phyloP scores from a whole-genome alignment of 2,329 filamentous ascomycete species.

The Nannizziopsis barbatae region DNA sequence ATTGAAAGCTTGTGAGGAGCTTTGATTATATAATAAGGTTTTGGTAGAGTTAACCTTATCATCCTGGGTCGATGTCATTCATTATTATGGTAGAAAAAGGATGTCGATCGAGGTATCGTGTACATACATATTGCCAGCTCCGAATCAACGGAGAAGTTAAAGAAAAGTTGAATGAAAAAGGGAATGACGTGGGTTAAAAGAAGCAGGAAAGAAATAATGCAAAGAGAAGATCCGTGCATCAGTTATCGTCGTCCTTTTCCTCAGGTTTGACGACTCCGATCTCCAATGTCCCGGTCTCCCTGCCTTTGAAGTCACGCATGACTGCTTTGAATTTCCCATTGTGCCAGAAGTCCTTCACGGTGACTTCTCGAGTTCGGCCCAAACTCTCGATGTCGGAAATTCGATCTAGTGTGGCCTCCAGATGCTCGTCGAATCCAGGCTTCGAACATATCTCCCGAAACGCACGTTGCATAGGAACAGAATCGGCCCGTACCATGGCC shows the following conservation, averaged over 20 bases:
- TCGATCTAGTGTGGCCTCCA: constrained; percentile 70
- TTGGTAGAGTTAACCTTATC: no score
- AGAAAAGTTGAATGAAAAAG: no score
- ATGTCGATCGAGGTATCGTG: no score
- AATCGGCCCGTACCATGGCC: constrained; percentile 81
- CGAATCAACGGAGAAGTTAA: no score
- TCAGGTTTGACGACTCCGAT: constrained; percentile 35
- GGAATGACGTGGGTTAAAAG: not conserved
- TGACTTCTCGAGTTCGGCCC: constrained; percentile 84
- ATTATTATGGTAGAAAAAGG: no score
- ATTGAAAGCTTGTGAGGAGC: no score
- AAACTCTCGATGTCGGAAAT: constrained; percentile 90
- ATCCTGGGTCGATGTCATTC: no score
- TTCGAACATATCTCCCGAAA: constrained; percentile 71
- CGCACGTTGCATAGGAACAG: constrained; percentile 89
- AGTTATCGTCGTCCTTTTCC: constrained; percentile 23
- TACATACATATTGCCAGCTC: no score
- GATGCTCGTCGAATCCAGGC: constrained; percentile 67
- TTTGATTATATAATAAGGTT: no score
- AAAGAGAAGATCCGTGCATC: constrained; percentile 1
- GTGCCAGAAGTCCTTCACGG: constrained; percentile 85
- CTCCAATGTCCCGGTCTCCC: constrained; percentile 38
- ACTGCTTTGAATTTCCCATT: constrained; percentile 66
- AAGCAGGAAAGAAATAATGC: not conserved
- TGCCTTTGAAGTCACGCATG: constrained; percentile 38